Percentiles rank a stretch among this genome's conserved stretches.
These are phyloP conservation scores for Coniferiporia weirii DNA, from an alignment of 1,284 basidiomycete species.

Conservation along the genomic window DNA sequence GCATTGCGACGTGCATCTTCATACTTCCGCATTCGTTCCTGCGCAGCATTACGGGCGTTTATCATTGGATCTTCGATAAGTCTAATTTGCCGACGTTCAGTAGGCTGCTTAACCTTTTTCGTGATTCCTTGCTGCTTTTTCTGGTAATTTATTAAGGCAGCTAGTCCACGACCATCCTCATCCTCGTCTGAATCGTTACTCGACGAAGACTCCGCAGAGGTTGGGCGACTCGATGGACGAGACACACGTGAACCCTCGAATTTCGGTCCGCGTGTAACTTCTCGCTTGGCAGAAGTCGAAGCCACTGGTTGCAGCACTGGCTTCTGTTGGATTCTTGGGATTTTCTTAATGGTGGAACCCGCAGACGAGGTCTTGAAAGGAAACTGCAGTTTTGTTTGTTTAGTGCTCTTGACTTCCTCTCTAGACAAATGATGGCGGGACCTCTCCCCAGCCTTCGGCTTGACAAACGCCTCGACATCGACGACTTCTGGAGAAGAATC, in stretches of 20 bases:
- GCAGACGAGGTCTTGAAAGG: background rate
- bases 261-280: background rate
- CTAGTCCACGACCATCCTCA: slow-evolving; percentile 29
- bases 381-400: slow-evolving; percentile 12
- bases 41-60: slow-evolving; percentile 36
- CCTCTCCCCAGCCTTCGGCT: background rate
- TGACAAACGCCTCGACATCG: background rate
- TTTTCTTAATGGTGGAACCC: background rate
- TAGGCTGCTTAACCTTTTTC: slow-evolving; percentile 44
- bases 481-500: background rate
- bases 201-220: slow-evolving; percentile 30
- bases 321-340: background rate
- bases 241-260: slow-evolving; percentile 7
- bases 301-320: background rate
- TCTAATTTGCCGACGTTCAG: slow-evolving; percentile 65
- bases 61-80: slow-evolving; percentile 52
- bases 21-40: slow-evolving; percentile 47
- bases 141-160: background rate
- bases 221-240: background rate
- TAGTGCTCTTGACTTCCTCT: background rate
- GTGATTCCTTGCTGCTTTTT: slow-evolving; percentile 21
- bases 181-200: slow-evolving; percentile 47
- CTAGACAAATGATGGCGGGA: background rate
- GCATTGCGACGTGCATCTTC: slow-evolving; percentile 62
- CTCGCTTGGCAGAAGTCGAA: background rate